Evolutionary conservation across 192 early-diverging fungal species (phyloP).

Genomic region (Geranomyces variabilis): DNA sequence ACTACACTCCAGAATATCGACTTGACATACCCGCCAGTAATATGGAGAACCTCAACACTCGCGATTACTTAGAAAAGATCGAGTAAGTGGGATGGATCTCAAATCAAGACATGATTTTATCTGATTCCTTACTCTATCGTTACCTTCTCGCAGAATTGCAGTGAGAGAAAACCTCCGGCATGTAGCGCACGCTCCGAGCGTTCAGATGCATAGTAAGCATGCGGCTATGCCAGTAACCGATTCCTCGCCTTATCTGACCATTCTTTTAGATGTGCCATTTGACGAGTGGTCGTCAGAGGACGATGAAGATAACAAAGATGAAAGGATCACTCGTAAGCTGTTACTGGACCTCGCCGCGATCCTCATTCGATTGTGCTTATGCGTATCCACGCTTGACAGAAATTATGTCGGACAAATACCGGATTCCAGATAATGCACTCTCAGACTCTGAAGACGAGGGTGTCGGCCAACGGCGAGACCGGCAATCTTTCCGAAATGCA

Average conservation of each 20-base stretch:
- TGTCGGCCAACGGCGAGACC: slow-evolving; percentile 37
- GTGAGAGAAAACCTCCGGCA: slow-evolving; percentile 89
- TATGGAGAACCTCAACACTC: slow-evolving; percentile 90
- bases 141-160: slow-evolving; percentile 32
- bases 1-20: slow-evolving; percentile 62
- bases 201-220: slow-evolving; percentile 82
- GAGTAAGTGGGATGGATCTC: slow-evolving; percentile 57
- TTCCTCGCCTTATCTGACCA: not conserved
- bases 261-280: slow-evolving; percentile 67
- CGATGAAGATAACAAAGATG: slow-evolving; percentile 69
- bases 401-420: slow-evolving; percentile 63
- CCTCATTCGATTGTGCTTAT: not conserved
- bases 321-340: slow-evolving; percentile 66
- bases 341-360: not conserved
- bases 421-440: slow-evolving; percentile 76
- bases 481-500: slow-evolving; percentile 36
- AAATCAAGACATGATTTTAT: not conserved
- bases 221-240: no score
- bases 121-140: not conserved
- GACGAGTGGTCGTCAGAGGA: slow-evolving; percentile 72
- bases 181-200: slow-evolving; percentile 87
- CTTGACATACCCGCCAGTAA: slow-evolving; percentile 73
- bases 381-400: slow-evolving; percentile 43
- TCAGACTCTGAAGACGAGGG: slow-evolving; percentile 80
- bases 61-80: slow-evolving; percentile 81